A percentile compares a stretch with the other conserved stretches of the same genome.
Evolutionary conservation across 257 asterid species (phyloP).

Genomic region (Nemophila menziesii): DNA sequence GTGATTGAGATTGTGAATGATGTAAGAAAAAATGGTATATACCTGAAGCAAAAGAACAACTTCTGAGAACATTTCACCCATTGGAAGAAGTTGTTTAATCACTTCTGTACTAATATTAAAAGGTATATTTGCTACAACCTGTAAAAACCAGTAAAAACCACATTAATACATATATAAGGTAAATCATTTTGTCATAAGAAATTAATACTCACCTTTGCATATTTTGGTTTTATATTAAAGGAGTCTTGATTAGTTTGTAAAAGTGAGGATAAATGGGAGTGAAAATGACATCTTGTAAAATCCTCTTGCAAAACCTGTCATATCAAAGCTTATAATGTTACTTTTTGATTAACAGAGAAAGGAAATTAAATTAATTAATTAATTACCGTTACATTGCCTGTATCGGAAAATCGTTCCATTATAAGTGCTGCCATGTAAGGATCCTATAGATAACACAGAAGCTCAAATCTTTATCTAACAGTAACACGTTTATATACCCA

Average conservation of each 20-base stretch:
- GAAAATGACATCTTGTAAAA: conserved; percentile 64
- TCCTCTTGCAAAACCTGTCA: conserved; percentile 84
- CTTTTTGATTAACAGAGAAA: neutral
- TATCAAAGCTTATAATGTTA: conserved; percentile 1
- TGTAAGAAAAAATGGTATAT: neutral
- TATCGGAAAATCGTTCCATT: conserved; percentile 59
- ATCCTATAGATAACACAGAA: conserved; percentile 35
- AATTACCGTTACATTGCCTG: conserved; percentile 52
- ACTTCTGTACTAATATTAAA: conserved; percentile 89
- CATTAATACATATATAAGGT: too few relatives aligned
- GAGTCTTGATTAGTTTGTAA: conserved; percentile 20
- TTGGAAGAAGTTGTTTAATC: conserved; percentile 88
- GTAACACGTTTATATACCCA: too few relatives aligned
- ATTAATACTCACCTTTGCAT: conserved; percentile 49
- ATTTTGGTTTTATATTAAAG: conserved; percentile 16
- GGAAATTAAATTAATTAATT: conserved; percentile 1
- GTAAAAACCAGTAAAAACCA: conserved; percentile 5
- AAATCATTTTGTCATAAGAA: too few relatives aligned
- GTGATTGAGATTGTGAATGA: neutral
- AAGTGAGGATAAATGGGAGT: conserved; percentile 58
- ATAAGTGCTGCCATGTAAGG: conserved; percentile 82
- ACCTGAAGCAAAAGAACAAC: conserved; percentile 89
- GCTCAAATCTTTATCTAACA: conserved; percentile 3
- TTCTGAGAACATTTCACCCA: conserved; percentile 93
- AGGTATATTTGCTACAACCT: conserved; percentile 94